These are phyloP conservation scores for Seiridium unicorne DNA, from an alignment of 2,329 filamentous ascomycete species.

Conservation along the genomic window DNA sequence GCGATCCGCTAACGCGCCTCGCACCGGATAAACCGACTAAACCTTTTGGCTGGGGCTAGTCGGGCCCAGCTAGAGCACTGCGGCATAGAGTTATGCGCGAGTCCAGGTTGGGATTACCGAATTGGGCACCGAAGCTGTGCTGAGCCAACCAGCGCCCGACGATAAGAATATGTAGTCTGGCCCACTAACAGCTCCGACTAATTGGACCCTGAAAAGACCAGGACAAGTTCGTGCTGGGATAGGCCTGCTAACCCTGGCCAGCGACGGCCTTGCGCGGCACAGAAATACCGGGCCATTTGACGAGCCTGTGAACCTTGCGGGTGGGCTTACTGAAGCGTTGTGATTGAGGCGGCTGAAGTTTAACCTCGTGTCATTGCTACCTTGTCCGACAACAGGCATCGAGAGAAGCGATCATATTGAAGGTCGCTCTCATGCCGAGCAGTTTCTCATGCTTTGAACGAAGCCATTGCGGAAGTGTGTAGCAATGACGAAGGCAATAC, in stretches of 20 bases:
- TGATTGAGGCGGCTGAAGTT: too few species aligned
- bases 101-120: not conserved
- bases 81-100: not conserved
- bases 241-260: not conserved
- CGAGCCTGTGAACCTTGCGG: too few species aligned
- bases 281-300: not conserved
- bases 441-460: too few species aligned
- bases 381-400: too few species aligned
- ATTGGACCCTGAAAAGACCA: slow-evolving; percentile 6
- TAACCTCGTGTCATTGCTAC: too few species aligned
- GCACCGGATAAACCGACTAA: slow-evolving; percentile 1
- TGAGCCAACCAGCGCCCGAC: not conserved
- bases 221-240: not conserved
- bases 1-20: not conserved
- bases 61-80: not conserved
- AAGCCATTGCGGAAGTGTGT: too few species aligned
- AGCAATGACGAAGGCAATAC: too few species aligned
- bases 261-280: not conserved
- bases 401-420: too few species aligned
- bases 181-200: not conserved
- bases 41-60: not conserved
- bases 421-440: too few species aligned
- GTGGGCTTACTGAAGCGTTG: too few species aligned
- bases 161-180: slow-evolving; percentile 1
- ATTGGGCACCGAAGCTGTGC: not conserved